Conservation (phyloP, 345 rosid genomes). For the Trapa bicornis region DNA sequence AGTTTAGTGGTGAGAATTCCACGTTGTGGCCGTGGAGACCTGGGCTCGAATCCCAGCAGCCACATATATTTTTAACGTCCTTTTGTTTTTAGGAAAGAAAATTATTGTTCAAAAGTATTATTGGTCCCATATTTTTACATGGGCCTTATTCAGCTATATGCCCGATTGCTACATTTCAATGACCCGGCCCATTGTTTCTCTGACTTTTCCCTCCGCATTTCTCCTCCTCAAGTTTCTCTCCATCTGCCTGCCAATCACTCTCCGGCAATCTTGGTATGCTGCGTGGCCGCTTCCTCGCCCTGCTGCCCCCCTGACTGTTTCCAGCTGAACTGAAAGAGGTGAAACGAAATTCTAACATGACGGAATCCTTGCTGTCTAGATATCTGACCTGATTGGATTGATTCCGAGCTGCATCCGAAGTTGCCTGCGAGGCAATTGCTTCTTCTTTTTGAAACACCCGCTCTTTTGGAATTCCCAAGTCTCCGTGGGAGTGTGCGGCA, state of each 20-base stretch:
- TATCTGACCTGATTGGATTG: neutral
- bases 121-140: too few species aligned
- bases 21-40: conserved; percentile 91
- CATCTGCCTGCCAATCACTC: neutral
- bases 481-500: neutral
- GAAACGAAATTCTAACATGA: neutral
- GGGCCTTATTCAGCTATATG: too few species aligned
- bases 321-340: neutral
- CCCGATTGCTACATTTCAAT: neutral
- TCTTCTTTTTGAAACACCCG: neutral
- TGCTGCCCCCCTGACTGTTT: neutral
- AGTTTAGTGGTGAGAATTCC: conserved; percentile 80
- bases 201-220: neutral
- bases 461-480: neutral
- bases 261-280: neutral
- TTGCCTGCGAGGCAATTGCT: neutral
- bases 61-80: conserved; percentile 15
- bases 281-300: neutral
- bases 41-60: conserved; percentile 94
- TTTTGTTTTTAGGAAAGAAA: too few species aligned
- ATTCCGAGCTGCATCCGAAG: neutral
- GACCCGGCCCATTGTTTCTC: neutral
- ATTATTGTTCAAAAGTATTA: too few species aligned
- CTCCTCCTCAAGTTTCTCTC: neutral
- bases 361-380: neutral